phyloP scores from a whole-genome alignment of 257 asterid genomes.

The Solanum rostratum region DNA sequence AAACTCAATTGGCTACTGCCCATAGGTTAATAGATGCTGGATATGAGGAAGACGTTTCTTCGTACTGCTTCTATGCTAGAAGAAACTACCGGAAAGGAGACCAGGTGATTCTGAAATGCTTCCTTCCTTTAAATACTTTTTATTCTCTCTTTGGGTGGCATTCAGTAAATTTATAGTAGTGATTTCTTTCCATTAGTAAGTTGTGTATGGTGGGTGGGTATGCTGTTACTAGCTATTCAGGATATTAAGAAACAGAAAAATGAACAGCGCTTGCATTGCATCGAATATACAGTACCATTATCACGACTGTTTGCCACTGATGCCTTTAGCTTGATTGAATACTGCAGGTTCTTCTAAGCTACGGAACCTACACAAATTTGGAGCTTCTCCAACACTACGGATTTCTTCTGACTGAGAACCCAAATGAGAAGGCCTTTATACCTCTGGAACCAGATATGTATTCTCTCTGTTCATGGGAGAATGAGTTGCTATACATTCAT shows the following conservation, averaged over 20 bases:
- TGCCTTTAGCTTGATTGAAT: not conserved
- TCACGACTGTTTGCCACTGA: not conserved
- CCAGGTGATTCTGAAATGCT: slow-evolving; percentile 40
- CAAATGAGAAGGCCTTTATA: slow-evolving; percentile 72
- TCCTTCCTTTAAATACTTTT: not conserved
- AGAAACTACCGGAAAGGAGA: slow-evolving; percentile 65
- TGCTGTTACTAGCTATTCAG: not conserved
- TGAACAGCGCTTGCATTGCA: not conserved
- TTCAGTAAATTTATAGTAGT: not conserved
- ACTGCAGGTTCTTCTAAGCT: slow-evolving; percentile 78
- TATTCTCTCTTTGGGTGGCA: not conserved
- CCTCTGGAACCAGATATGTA: slow-evolving; percentile 60
- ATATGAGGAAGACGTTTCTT: slow-evolving; percentile 37
- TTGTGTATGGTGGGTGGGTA: not conserved
- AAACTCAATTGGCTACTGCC: not conserved
- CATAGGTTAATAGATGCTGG: slow-evolving; percentile 71
- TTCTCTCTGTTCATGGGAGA: slow-evolving; percentile 56
- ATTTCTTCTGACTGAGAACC: slow-evolving; percentile 58
- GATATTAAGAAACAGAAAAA: not conserved
- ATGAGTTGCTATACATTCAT: slow-evolving; percentile 52
- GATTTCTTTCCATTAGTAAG: not conserved
- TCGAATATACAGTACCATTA: not conserved
- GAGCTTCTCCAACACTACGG: slow-evolving; percentile 96
- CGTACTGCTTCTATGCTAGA: slow-evolving; percentile 76
- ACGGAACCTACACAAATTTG: slow-evolving; percentile 85